Conservation (phyloP, 306 rosid genomes). For the Adenanthera pavonina region DNA sequence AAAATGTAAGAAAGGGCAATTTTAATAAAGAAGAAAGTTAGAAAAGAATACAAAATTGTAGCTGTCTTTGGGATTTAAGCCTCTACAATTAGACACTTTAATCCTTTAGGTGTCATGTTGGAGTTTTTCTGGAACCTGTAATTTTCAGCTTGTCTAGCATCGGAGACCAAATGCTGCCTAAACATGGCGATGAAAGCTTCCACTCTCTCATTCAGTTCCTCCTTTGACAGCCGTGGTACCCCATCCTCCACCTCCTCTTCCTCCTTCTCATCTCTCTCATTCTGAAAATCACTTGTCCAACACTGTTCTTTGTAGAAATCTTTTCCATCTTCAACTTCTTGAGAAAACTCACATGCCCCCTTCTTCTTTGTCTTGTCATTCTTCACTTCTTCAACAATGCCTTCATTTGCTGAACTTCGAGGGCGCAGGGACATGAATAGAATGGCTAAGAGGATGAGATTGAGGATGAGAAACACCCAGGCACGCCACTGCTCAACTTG, state of each 20-base stretch:
- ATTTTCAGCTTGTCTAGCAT: conserved; percentile 59
- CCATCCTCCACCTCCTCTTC: conserved; percentile 40
- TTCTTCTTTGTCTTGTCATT: conserved; percentile 38
- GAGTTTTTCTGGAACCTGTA: conserved; percentile 36
- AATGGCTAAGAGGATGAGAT: conserved; percentile 78
- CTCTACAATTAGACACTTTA: conserved; percentile 49
- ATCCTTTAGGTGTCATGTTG: conserved; percentile 34
- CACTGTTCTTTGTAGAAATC: conserved; percentile 37
- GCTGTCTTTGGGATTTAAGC: conserved; percentile 10
- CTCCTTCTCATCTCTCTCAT: conserved; percentile 40
- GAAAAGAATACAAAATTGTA: conserved; percentile 36
- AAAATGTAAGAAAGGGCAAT: conserved; percentile 35
- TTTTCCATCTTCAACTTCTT: conserved; percentile 45
- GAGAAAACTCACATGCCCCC: conserved; percentile 25
- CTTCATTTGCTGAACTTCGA: conserved; percentile 29
- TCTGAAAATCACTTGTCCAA: conserved; percentile 25
- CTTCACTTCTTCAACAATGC: conserved; percentile 32
- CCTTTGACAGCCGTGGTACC: conserved; percentile 63
- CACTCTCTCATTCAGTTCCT: conserved; percentile 86
- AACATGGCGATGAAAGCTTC: conserved; percentile 97
- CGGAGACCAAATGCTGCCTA: conserved; percentile 80
- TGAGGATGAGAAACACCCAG: conserved; percentile 81
- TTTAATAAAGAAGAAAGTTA: conserved; percentile 17
- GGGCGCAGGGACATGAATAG: conserved; percentile 69
- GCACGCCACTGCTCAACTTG: conserved; percentile 83